Conservation (phyloP, 2,329 filamentous ascomycete genomes). For the Xylariaceae sp. region DNA sequence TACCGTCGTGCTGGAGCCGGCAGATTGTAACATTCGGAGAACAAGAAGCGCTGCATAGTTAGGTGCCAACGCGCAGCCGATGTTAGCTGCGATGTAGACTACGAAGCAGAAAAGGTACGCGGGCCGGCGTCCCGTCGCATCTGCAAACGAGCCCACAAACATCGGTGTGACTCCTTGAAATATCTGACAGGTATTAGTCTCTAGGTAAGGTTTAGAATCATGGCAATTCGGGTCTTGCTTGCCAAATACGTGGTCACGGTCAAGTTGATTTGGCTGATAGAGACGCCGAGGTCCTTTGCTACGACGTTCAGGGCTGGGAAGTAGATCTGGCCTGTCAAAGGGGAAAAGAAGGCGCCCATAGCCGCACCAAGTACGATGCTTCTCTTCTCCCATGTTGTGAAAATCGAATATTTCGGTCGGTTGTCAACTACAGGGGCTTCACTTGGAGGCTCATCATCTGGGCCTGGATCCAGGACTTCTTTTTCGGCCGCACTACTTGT, state of each 20-base stretch:
- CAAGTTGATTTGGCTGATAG: constrained; percentile 39
- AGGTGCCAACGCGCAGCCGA: constrained; percentile 49
- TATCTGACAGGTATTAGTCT: constrained; percentile 4
- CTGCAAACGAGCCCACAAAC: constrained; percentile 53
- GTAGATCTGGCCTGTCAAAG: constrained; percentile 45
- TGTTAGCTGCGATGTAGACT: constrained; percentile 49
- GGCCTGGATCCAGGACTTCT: not conserved
- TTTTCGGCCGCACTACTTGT: not conserved
- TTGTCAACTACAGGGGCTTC: constrained; percentile 2
- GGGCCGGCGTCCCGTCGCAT: constrained; percentile 49
- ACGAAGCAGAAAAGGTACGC: constrained; percentile 51
- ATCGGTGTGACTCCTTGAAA: constrained; percentile 57
- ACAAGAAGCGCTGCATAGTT: constrained; percentile 50
- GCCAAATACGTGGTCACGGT: constrained; percentile 42
- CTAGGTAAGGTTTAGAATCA: no score
- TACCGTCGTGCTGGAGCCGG: constrained; percentile 57
- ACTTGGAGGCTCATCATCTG: constrained; percentile 4
- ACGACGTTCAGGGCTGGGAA: constrained; percentile 47
- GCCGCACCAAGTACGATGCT: constrained; percentile 36
- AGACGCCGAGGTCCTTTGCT: constrained; percentile 44
- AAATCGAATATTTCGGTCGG: constrained; percentile 22
- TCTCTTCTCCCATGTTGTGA: constrained; percentile 35
- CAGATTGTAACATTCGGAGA: constrained; percentile 53
- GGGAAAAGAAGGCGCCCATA: constrained; percentile 38
- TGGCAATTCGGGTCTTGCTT: not conserved